A percentile compares a stretch with the other conserved stretches of the same genome.
Evolutionary conservation across 1,139 yeast species (phyloP).

Genomic region (Suhomyces ambrosiae): DNA sequence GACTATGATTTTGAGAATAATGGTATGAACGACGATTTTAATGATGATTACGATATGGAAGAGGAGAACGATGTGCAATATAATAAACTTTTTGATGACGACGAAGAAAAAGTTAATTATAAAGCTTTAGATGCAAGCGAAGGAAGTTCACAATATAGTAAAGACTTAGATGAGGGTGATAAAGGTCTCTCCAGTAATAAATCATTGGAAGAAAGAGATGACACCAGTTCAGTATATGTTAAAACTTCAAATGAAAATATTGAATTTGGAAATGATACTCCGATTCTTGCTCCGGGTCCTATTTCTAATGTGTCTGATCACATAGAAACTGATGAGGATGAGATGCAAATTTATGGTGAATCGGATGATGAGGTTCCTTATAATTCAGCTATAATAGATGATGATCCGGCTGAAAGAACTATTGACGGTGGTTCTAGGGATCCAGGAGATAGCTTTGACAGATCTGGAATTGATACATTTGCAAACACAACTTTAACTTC

Average conservation of each 20-base stretch:
- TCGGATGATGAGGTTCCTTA: constrained; percentile 3
- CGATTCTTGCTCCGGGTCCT: background rate
- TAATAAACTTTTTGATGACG: constrained; percentile 25
- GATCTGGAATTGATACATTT: too few species aligned
- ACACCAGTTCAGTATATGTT: too few species aligned
- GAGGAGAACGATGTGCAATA: constrained; percentile 50
- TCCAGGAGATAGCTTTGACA: background rate
- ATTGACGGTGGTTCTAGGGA: constrained; percentile 1
- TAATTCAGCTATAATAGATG: constrained; percentile 4
- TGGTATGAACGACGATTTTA: constrained; percentile 40
- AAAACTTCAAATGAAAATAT: constrained; percentile 1
- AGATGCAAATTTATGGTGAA: background rate
- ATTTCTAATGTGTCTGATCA: background rate
- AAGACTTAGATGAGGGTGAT: constrained; percentile 27
- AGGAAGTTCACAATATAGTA: background rate
- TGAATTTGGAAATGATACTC: background rate
- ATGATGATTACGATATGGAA: constrained; percentile 43
- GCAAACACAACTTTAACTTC: background rate
- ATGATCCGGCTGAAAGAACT: constrained; percentile 2
- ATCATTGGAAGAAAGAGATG: too few species aligned
- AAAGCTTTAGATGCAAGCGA: background rate
- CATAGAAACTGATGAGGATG: background rate
- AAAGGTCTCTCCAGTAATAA: too few species aligned
- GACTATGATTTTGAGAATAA: constrained; percentile 52
- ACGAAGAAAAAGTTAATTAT: constrained; percentile 8